Percentiles rank a stretch among this genome's conserved stretches.
Evolutionary conservation across 2,329 filamentous ascomycete species (phyloP).

Genomic region (Alternaria gaisen): DNA sequence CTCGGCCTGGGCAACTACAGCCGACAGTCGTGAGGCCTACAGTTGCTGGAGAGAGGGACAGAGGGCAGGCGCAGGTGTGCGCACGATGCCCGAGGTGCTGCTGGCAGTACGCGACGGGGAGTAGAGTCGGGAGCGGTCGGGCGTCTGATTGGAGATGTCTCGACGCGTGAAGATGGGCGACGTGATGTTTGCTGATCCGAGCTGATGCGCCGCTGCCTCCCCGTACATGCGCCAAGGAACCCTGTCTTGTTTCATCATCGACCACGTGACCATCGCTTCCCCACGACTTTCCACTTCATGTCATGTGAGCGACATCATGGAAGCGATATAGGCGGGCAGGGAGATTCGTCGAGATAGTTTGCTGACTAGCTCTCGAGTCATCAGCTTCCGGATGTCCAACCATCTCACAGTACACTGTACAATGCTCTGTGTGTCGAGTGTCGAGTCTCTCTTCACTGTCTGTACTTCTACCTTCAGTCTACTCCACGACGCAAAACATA

Average conservation of each 20-base stretch:
- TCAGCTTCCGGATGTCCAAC: too few species aligned
- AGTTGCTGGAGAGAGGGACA: not conserved
- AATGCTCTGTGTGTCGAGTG: too few species aligned
- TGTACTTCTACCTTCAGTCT: too few species aligned
- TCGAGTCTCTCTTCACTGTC: too few species aligned
- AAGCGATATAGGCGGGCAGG: too few species aligned
- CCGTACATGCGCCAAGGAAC: conserved; percentile 15
- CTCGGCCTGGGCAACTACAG: conserved; percentile 23
- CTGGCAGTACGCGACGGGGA: conserved; percentile 9
- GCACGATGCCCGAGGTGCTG: conserved; percentile 17
- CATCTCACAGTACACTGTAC: too few species aligned
- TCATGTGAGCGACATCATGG: too few species aligned
- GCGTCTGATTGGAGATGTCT: conserved; percentile 4
- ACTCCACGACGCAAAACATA: too few species aligned
- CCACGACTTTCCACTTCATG: too few species aligned
- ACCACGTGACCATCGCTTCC: conserved; percentile 11
- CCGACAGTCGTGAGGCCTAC: conserved; percentile 17
- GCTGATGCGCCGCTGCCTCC: conserved; percentile 15
- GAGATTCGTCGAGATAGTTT: too few species aligned
- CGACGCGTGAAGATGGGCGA: conserved; percentile 18
- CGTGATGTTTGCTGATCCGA: conserved; percentile 26
- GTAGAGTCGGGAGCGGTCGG: conserved; percentile 1
- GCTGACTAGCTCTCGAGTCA: too few species aligned
- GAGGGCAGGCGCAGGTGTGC: conserved; percentile 27
- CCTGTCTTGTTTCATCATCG: conserved; percentile 15